Evolutionary conservation across 805 yeast species (phyloP), one percentile per base, ranked within the genome.

Genomic region (Candida silvatica): DNA sequence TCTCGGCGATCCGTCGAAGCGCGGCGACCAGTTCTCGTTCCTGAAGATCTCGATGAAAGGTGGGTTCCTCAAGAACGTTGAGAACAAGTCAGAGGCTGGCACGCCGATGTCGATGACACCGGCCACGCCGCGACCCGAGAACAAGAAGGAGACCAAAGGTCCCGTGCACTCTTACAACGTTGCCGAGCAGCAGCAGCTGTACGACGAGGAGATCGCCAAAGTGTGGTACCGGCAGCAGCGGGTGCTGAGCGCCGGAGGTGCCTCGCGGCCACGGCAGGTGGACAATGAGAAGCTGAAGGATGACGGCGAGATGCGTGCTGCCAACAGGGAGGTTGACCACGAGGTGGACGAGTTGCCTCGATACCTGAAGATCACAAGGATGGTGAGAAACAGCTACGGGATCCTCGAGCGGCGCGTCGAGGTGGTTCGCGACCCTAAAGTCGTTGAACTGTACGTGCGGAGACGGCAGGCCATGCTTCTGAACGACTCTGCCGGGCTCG

Each of bases 21-120:
- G 83, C 43, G 92, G 95, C 2, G 82, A 85, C 44, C 95, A 90
- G 0, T 83, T 83, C 45, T 85, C 95, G 7, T 82, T 90, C 45
- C 66, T 88, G 47, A 72, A 88, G 44, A 83, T 96, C 0, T 85
- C 97, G 0, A 94, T 90, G 85, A 92, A 90, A 57, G 95, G 94
- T 50, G 95, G 95, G 2, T 90, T 90, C 57, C 52, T 56, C 23
- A 52, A 46, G 28, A 51, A 43, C 35, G 41, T 44, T 14, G 53
- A 44, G 18, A 40, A 41, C 17, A 45, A 45, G 11, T n/a, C n/a
- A n/a, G 48, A 40, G 1, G 39, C 44, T 5, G 37, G 42, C 2
- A 37, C 37, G 2, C 32, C 47, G 6, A 40, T 54, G 2, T 47
- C 53, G 2, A 42, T 44, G n/a, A 42, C 54, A 1, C 49, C 51